Evolutionary conservation across 495 filamentous ascomycete genomes (phyloP), one percentile per base, ranked within the genome.

Genomic region (Daldinia grandis): DNA sequence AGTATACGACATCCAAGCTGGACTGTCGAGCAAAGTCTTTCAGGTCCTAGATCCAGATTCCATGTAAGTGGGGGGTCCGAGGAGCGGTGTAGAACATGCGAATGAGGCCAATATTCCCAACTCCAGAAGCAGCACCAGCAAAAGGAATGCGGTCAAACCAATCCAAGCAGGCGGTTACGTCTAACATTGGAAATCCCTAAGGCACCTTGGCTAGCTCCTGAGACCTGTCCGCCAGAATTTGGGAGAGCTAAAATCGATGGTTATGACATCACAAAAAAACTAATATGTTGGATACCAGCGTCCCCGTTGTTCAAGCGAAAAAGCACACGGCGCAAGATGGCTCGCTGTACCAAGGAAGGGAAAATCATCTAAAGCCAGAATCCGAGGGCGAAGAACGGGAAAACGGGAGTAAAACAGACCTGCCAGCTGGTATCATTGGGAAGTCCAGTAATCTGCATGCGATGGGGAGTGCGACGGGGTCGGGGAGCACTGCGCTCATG

Each of bases 11-110:
- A 79, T 98, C 96, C 80, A 96, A 88, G 77, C 93, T 93, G 81
- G 94, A 96, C 78, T 94, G 92, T 76, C 95, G 95, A 64, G 95
- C 96, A 79, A 98, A 99, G 81, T 99, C 95, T 92, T 99, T 99
- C 44, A 99, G 88, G 80, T 99, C 96, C 95, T 99, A 92, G 77
- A 86, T 79, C 82, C 83, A 84, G 84, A 85, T 72, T 80, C 81
- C 80, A 79, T 81, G 82, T 85, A 84, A 84, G 82, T 85, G 75
- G 82, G 81, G 75, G 72, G 78, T 81, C 81, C 82, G 67, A 77
- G 82, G 80, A 78, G 77, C 60, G 69, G 68, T 66, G 61, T 66
- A 67, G 66, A 71, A 73, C 60, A 74, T 61, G 81, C 84, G 72
- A 80, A 82, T 27, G 74, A 80, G 74, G 79, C 74, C 74, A 83